Base-by-base conservation (phyloP, 2,329 filamentous ascomycete species). In the Penicillium concentricum region DNA sequence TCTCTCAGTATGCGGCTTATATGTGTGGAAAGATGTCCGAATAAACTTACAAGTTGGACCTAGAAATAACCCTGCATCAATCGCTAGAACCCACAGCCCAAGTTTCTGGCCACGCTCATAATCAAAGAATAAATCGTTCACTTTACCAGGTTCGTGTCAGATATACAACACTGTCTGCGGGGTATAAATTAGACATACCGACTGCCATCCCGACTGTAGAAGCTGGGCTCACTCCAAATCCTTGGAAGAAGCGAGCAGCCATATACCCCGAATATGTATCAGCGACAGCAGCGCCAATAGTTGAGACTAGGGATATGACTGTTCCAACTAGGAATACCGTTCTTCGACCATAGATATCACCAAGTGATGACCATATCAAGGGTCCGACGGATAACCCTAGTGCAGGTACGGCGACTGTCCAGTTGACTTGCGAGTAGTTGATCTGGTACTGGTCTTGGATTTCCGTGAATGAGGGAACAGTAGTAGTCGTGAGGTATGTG, bases 171-270 rank as follows among this genome's bases (percentile, higher is more conserved):
- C 3, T 2, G 35, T 37, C 10, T 12, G 20, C 0, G 5, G 30
- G 15, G n/a, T n/a, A 9, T 16, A n/a, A 10, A 15, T 16, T 2
- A 32, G 20, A 54, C 65, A 20, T 62, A 68, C 74, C 70, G 32
- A 84, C 76, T 26, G 81, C 81, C 65, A 85, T 74, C 0, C 83
- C 83, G 13, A 85, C 79, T 2, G 80, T 84, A 5, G 80, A 75
- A 1, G 79, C 81, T 5, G 82, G 82, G 41, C 78, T 78, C 15
- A 82, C 81, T 0, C 82, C 82, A 10, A 85, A 73, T 0, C 83
- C 83, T 64, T 85, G 82, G 63, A 85, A 83, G 63, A 85, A 84
- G 3, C 83, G 72, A 2, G 80, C 81, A n/a, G 79, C 78, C 81
- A 85, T 83, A 67, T 85, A 85, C 0, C 77, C 77, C 2, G 68